Conservation (phyloP, 2,329 filamentous ascomycete species). For the Pseudonectria buxi region DNA sequence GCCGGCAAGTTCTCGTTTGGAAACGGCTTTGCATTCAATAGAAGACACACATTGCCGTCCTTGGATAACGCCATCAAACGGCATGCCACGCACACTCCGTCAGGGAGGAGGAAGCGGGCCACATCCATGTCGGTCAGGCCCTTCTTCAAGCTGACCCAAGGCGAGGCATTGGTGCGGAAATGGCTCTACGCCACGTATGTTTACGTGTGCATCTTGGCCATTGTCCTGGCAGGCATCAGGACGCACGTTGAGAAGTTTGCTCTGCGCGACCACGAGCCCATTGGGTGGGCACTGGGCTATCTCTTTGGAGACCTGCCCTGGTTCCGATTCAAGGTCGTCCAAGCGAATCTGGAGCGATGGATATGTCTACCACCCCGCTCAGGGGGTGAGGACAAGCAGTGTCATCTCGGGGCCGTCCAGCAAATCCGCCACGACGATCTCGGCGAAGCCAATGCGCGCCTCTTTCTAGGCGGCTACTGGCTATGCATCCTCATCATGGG, state of each 20-base stretch:
- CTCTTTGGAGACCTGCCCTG: conserved; percentile 70
- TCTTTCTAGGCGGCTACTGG: conserved; percentile 71
- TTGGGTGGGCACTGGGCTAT: conserved; percentile 91
- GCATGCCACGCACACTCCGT: conserved; percentile 48
- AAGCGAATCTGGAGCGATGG: conserved; percentile 65
- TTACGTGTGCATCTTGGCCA: conserved; percentile 58
- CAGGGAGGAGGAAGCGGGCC: conserved; percentile 59
- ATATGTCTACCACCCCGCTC: conserved; percentile 57
- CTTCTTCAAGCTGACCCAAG: conserved; percentile 73
- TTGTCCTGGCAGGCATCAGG: conserved; percentile 66
- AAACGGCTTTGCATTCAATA: conserved; percentile 16
- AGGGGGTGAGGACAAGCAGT: conserved; percentile 29
- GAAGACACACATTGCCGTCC: conserved; percentile 49
- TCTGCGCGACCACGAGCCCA: conserved; percentile 66
- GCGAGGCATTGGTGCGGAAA: conserved; percentile 69
- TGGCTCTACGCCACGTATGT: conserved; percentile 79
- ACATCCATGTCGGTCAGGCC: conserved; percentile 60
- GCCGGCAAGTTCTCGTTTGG: conserved; percentile 11
- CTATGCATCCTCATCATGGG: conserved; percentile 61
- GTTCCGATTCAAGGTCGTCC: conserved; percentile 66
- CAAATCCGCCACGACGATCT: conserved; percentile 56
- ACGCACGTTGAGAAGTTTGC: conserved; percentile 61
- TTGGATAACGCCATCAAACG: conserved; percentile 27
- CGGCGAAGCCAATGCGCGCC: conserved; percentile 74
- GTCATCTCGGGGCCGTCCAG: conserved; percentile 54